These are phyloP conservation scores for Coemansia umbellata DNA, from an alignment of 192 early-diverging fungal species.

Conservation along the genomic window DNA sequence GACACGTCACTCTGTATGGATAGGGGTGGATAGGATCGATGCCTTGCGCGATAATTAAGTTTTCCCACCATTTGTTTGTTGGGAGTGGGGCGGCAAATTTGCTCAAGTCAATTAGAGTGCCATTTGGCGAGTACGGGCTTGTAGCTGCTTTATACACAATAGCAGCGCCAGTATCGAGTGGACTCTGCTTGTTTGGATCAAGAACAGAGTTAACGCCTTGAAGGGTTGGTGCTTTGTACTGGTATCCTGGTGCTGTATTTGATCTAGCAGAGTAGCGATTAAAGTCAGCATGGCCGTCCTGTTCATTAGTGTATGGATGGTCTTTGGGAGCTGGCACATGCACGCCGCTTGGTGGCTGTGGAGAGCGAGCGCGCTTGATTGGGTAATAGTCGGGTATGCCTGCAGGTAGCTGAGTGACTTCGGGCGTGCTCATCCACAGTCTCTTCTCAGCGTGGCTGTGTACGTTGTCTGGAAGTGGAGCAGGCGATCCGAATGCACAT, in stretches of 20 bases:
- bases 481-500: not conserved
- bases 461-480: not conserved
- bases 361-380: slow-evolving; percentile 6
- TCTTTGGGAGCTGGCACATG: slow-evolving; percentile 34
- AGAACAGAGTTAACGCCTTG: slow-evolving; percentile 30
- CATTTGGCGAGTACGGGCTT: slow-evolving; percentile 29
- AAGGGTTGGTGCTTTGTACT: slow-evolving; percentile 7
- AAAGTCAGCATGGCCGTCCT: slow-evolving; percentile 21
- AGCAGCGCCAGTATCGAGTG: slow-evolving; percentile 11
- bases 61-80: slow-evolving; percentile 54
- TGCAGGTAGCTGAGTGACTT: slow-evolving; percentile 11
- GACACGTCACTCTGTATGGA: slow-evolving; percentile 45
- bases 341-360: slow-evolving; percentile 43
- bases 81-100: slow-evolving; percentile 16
- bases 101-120: slow-evolving; percentile 17
- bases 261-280: not conserved
- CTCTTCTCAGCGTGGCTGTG: no score
- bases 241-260: slow-evolving; percentile 17
- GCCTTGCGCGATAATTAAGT: slow-evolving; percentile 43
- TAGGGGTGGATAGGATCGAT: slow-evolving; percentile 42
- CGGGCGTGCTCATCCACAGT: slow-evolving; percentile 37
- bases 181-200: slow-evolving; percentile 34
- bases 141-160: slow-evolving; percentile 5
- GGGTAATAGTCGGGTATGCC: slow-evolving; percentile 15
- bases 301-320: slow-evolving; percentile 11